Base-by-base conservation (phyloP, 345 rosid genomes). In the Laguncularia racemosa region DNA sequence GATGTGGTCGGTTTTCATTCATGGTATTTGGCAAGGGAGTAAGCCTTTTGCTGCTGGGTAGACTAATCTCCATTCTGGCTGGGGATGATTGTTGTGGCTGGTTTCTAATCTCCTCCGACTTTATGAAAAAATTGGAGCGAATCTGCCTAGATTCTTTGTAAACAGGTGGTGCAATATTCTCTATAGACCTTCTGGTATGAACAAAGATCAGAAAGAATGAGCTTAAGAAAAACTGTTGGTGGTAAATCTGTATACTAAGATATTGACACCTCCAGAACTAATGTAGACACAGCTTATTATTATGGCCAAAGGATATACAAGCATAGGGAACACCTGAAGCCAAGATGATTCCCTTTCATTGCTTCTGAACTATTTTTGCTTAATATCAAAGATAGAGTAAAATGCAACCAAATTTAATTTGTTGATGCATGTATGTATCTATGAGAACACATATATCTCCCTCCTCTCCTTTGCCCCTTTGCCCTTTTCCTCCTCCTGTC, bases 111-210 rank as follows among this genome's bases (percentile, higher is more conserved):
- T 66, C 62, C 44, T 69, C 76, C 23, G 76, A 48, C 46, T 68
- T 77, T 59, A 51, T 73, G 46, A 73, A 78, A 60, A 56, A 44
- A 28, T 69, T 74, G 38, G 84, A 77, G 23, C 55, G 43, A 52
- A 64, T 52, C 26, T 47, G 57, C 70, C 76, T 84, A 16, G 76
- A 47, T 61, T 77, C 80, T 53, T 69, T 78, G 52, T 65, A 63
- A 48, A 68, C 70, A 53, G 13, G 52, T 58, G 59, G 48, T 49
- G 55, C 65, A 52, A 55, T 69, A 60, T 59, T 58, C 38, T 33
- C 46, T 20, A 61, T 57, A 61, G 57, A 57, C 58, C 58, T 59
- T 63, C 84, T 71, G 54, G 75, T 46, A 38, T 44, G 18, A 3
- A 28, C 11, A 52, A 58, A 48, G 16, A 60, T 13, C 45, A 46